phyloP scores from a whole-genome alignment of 106 monocot genomes.

The Dendrobium nobile region DNA sequence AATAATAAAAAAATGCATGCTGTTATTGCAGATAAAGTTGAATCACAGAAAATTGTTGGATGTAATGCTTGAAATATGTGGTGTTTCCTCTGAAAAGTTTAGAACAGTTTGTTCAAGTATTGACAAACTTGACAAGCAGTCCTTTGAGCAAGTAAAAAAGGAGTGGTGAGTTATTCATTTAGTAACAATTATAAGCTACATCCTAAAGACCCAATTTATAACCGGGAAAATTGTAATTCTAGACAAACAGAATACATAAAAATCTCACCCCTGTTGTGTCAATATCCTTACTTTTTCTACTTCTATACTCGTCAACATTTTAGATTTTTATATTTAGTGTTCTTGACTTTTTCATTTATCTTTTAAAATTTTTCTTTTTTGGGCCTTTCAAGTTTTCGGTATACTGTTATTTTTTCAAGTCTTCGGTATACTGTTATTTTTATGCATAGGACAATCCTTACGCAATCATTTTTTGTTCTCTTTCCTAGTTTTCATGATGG shows the following conservation, averaged over 20 bases:
- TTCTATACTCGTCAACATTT: neutral
- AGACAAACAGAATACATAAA: neutral
- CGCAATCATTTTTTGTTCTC: neutral
- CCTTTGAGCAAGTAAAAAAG: constrained; percentile 88
- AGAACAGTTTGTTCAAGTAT: constrained; percentile 99
- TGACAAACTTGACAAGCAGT: constrained; percentile 93
- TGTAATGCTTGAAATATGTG: constrained; percentile 98
- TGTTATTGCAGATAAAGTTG: constrained; percentile 73
- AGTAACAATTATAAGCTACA: neutral
- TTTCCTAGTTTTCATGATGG: neutral
- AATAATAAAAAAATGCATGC: neutral
- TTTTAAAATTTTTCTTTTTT: neutral
- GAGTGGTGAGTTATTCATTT: constrained; percentile 61
- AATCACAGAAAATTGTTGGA: constrained; percentile 91
- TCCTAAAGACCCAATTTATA: no score
- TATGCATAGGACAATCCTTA: no score
- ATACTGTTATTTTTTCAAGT: no score
- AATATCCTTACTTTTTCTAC: neutral
- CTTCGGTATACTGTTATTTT: no score
- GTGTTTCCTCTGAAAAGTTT: constrained; percentile 87
- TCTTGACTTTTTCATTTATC: neutral
- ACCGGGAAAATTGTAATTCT: no score
- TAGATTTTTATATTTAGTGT: neutral
- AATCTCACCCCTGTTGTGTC: neutral
- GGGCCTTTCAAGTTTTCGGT: neutral